phyloP scores from a whole-genome alignment of 1,139 yeast species.

The Nadsonia commutata region DNA sequence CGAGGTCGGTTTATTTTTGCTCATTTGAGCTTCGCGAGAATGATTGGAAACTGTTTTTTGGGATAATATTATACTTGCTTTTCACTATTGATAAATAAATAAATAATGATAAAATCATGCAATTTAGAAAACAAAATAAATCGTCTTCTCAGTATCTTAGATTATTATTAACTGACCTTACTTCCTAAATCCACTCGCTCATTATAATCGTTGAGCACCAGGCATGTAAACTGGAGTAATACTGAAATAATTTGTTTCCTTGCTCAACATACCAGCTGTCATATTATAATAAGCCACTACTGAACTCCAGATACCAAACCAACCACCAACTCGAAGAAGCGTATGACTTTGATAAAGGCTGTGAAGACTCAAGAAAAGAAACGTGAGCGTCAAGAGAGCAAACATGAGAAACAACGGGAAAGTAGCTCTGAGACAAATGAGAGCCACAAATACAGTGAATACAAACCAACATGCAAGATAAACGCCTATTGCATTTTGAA shows the following conservation, averaged over 20 bases:
- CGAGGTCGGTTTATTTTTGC: neutral
- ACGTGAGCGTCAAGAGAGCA: slow-evolving; percentile 48
- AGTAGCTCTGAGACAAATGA: slow-evolving; percentile 70
- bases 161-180: too few species aligned
- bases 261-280: slow-evolving; percentile 61
- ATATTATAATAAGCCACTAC: slow-evolving; percentile 78
- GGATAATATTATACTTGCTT: too few species aligned
- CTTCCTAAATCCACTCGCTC: too few species aligned
- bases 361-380: slow-evolving; percentile 50
- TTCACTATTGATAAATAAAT: too few species aligned
- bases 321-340: slow-evolving; percentile 55
- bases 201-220: slow-evolving; percentile 1
- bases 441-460: slow-evolving; percentile 51
- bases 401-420: slow-evolving; percentile 59
- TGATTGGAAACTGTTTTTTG: too few species aligned
- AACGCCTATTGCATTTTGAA: slow-evolving; percentile 54
- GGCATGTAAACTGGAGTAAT: slow-evolving; percentile 4
- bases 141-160: too few species aligned
- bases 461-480: slow-evolving; percentile 65
- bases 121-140: too few species aligned
- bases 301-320: slow-evolving; percentile 59
- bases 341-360: slow-evolving; percentile 28
- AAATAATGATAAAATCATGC: too few species aligned
- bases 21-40: too few species aligned
- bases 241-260: slow-evolving; percentile 4